Evolutionary conservation across 352 stramenopile species (phyloP).

Genomic region (Pythium graminicola): DNA sequence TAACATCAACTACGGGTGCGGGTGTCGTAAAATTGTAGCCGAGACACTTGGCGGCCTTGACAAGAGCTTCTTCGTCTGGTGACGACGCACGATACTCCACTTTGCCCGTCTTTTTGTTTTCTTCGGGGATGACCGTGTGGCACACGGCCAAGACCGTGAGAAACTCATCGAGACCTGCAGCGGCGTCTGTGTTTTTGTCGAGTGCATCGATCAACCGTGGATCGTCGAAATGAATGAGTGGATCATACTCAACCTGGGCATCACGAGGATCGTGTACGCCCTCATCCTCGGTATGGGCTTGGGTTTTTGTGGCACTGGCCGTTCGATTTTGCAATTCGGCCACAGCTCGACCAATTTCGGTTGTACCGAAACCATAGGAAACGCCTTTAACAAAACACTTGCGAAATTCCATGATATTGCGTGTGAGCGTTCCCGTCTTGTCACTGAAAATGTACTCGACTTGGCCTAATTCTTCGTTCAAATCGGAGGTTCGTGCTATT

Average conservation of each 20-base stretch:
- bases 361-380: constrained; percentile 41
- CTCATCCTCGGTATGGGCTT: constrained; percentile 53
- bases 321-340: constrained; percentile 48
- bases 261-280: too few species aligned
- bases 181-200: constrained; percentile 28
- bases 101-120: constrained; percentile 53
- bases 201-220: constrained; percentile 52
- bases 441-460: constrained; percentile 92
- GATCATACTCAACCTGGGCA: constrained; percentile 45
- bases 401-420: constrained; percentile 96
- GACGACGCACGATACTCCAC: constrained; percentile 78
- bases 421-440: constrained; percentile 94
- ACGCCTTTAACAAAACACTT: constrained; percentile 89
- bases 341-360: constrained; percentile 63
- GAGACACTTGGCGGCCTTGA: constrained; percentile 62
- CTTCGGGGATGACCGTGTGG: constrained; percentile 68
- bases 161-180: constrained; percentile 66
- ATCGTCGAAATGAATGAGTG: constrained; percentile 77
- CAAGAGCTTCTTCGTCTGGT: constrained; percentile 72
- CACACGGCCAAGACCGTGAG: constrained; percentile 80
- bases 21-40: constrained; percentile 48
- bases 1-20: constrained; percentile 39
- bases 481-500: constrained; percentile 66
- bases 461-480: constrained; percentile 92
- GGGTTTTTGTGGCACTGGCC: constrained; percentile 47